Base-by-base conservation (phyloP, 2,329 filamentous ascomycete species). In the Periconia sp. region DNA sequence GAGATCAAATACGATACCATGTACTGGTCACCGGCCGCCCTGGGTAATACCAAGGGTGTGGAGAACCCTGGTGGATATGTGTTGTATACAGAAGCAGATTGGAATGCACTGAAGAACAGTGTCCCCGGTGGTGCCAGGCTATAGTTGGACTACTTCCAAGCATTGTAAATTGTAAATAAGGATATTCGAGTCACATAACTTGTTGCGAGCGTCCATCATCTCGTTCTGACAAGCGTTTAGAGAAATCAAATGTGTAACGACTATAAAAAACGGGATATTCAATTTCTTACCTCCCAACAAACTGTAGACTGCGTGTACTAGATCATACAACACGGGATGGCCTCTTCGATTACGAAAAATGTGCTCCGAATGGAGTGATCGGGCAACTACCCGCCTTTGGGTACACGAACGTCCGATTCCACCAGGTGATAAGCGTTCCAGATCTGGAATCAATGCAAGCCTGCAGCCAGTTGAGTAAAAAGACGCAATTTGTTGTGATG, bases 31-130 rank as follows among this genome's bases (percentile, higher is more conserved):
- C 74, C 74, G n/a, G 63, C 69, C 5, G 54, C 61, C 10, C 57
- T 75, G 23, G 66, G 64, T 2, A 60, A 53, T 30, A 75, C 75
- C 1, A 75, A 70, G 8, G 65, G 54, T 11, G 49, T 51, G 9
- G 70, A 78, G 2, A 75, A 79, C 20, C 78, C 77, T 2, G 58
- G 63, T 3, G 68, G 66, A 2, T 90, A 89, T 70, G 76, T 82
- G 7, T 77, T 82, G 0, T 90, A 88, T 63, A 80, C 76, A 1
- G 71, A 77, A 58, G 70, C 74, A 23, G 84, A 90, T 59, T 89
- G 85, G 85, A 78, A 82, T 18, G 65, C 60, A 37, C 64, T 88
- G 53, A 73, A 41, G 63, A 65, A n/a, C 75, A 77, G 45, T 30
- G 61, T 55, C 9, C 48, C 50, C 2, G 72, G 60, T 23, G 9